phyloP scores from a whole-genome alignment of 2,329 filamentous ascomycete species.

The Penicillium sp. region DNA sequence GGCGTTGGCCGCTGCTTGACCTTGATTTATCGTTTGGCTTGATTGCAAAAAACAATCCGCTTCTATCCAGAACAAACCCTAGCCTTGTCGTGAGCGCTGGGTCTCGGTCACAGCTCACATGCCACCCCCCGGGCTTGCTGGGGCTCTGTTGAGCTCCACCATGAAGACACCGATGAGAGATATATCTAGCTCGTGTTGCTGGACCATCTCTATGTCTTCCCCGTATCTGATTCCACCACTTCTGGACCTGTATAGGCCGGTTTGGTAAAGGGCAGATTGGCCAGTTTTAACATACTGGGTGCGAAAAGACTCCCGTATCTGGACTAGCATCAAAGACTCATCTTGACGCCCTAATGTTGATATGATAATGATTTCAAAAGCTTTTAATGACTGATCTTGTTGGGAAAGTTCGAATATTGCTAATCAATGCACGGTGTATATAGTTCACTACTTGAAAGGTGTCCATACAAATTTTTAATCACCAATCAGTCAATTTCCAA shows the following conservation, averaged over 20 bases:
- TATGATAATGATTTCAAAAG: neutral
- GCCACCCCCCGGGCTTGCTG: neutral
- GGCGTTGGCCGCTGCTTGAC: conserved; percentile 30
- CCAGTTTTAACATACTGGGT: neutral
- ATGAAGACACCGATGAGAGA: neutral
- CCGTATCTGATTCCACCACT: neutral
- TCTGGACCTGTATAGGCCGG: neutral
- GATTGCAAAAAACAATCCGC: neutral
- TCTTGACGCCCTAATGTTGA: neutral
- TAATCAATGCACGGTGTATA: neutral
- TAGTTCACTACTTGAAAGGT: neutral
- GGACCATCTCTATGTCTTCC: neutral
- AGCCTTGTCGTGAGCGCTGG: neutral
- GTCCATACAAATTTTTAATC: neutral
- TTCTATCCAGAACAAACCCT: neutral
- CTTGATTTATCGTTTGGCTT: neutral
- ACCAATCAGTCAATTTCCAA: neutral
- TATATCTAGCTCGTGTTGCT: neutral
- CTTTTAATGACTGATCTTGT: neutral
- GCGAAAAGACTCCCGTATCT: neutral
- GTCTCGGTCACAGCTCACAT: neutral
- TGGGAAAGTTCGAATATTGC: neutral
- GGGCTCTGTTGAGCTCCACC: neutral
- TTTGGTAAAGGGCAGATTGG: neutral
- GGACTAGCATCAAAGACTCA: neutral